Percentiles rank a stretch among this genome's conserved stretches.
Evolutionary conservation across 2,329 filamentous ascomycete species (phyloP).

Genomic region (Fusarium devonianum): DNA sequence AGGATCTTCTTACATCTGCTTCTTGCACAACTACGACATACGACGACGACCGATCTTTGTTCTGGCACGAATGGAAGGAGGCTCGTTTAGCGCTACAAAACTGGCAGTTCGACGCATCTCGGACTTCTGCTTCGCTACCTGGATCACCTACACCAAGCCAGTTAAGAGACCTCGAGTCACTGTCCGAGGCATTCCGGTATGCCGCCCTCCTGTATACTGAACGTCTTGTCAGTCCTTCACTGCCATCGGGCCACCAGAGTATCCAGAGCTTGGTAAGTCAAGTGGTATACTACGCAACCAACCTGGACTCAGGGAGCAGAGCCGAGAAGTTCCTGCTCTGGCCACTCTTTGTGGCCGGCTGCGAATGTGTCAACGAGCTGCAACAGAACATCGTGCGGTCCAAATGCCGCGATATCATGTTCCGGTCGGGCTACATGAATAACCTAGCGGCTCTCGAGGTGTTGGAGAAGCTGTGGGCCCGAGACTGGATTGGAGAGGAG

Average conservation of each 20-base stretch:
- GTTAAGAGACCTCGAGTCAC: constrained; percentile 76
- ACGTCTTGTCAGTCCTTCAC: constrained; percentile 78
- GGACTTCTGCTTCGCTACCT: constrained; percentile 60
- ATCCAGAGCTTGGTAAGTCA: constrained; percentile 85
- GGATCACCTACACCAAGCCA: constrained; percentile 64
- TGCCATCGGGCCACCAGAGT: constrained; percentile 75
- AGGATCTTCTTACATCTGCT: constrained; percentile 57
- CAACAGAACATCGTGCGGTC: constrained; percentile 81
- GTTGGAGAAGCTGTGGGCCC: constrained; percentile 82
- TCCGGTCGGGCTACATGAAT: constrained; percentile 90
- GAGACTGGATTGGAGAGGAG: constrained; percentile 54
- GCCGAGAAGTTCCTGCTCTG: constrained; percentile 91
- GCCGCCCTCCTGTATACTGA: constrained; percentile 89
- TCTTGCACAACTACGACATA: constrained; percentile 54
- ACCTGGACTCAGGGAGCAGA: constrained; percentile 73
- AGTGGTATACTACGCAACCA: constrained; percentile 83
- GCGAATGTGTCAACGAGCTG: constrained; percentile 82
- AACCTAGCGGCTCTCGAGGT: constrained; percentile 87
- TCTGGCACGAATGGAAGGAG: constrained; percentile 88
- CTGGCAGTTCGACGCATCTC: constrained; percentile 75
- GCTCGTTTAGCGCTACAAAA: constrained; percentile 77
- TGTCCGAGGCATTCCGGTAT: constrained; percentile 90
- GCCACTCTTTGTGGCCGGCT: constrained; percentile 90
- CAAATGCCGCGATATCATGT: constrained; percentile 85
- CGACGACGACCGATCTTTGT: constrained; percentile 69